Evolutionary conservation across 2,329 filamentous ascomycete genomes (phyloP).

Genomic region (Colletotrichum nymphaeae): DNA sequence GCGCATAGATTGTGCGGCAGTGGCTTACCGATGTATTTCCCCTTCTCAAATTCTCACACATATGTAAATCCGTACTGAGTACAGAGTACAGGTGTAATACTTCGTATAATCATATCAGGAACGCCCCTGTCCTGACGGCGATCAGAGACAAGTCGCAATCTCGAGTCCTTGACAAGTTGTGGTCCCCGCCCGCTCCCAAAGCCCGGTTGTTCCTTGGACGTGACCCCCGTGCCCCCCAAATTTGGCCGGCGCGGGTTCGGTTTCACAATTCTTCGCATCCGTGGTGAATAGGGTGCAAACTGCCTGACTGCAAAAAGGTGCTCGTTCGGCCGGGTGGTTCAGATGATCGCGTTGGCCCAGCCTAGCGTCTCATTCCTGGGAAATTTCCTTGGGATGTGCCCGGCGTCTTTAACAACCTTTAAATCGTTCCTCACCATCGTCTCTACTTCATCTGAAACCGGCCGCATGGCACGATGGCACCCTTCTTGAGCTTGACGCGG

Average conservation of each 20-base stretch:
- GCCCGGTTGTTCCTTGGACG: neutral
- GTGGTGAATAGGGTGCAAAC: neutral
- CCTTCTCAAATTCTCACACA: neutral
- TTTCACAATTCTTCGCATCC: constrained; percentile 11
- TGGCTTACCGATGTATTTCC: neutral
- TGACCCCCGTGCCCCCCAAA: constrained; percentile 1
- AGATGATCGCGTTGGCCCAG: constrained; percentile 21
- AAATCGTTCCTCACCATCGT: neutral
- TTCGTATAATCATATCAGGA: neutral
- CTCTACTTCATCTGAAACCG: neutral
- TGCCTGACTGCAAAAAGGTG: too few relatives aligned
- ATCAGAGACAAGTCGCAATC: constrained; percentile 35
- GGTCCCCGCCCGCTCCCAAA: neutral
- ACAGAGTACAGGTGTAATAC: too few relatives aligned
- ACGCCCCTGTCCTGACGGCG: constrained; percentile 25
- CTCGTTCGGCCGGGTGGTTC: constrained; percentile 3
- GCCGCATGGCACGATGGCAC: constrained; percentile 19
- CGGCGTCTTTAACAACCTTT: neutral
- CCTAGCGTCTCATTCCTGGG: constrained; percentile 21
- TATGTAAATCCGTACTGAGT: too few relatives aligned
- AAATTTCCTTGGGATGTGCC: neutral
- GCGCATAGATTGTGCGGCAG: neutral
- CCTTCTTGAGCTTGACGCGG: constrained; percentile 2
- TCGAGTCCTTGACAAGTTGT: constrained; percentile 19
- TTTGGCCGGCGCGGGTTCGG: constrained; percentile 8